Evolutionary conservation across 176 grass and related monocot species (phyloP), one percentile per base, ranked within the genome.

Genomic region (Avena atlantica): DNA sequence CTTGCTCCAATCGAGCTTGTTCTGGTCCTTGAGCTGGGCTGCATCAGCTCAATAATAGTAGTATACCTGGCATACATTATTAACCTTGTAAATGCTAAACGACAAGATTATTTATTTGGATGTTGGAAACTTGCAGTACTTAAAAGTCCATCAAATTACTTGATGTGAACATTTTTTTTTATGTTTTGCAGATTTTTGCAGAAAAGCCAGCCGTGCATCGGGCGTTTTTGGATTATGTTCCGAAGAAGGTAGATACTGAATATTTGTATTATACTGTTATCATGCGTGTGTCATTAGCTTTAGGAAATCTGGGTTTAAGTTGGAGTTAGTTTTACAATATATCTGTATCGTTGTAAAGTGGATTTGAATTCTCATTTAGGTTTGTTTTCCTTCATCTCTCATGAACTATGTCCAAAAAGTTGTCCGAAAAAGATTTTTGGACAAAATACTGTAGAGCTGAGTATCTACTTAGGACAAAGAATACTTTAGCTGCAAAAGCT

Each of bases 401-500:
- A 67, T 84, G 42, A 52, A 75, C 50, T 62, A 72, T 66, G 6
- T 72, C 79, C n/a, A 9, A 14, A 59, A 52, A 98, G 93, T 85
- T 98, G 90, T 83, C 93, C 88, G 96, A 98, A 49, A 88, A 85
- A 55, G 88, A 91, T 89, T 98, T 98, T 85, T 98, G 96, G 96
- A 92, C 88, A 79, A 98, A 98, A 90, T 98, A 98, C 81, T 98
- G 88, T 87, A 95, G 91, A 94, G 96, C 93, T 80, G 96, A 98
- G 77, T 98, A 95, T 86, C 90, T 98, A 21, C 86, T 95, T 74
- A 95, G 86, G 84, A 98, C 93, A 48, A 98, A 92, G 90, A 98
- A 98, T 84, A 93, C 87, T 88, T 77, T 87, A 11, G 87, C 84
- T 53, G 96, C 96, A 76, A 84, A 89, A 66, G 96, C 96, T 29